A percentile compares a stretch with the other conserved stretches of the same genome.
phyloP scores from a whole-genome alignment of 164 flowering plant genomes.

The Magnolia officinalis region DNA sequence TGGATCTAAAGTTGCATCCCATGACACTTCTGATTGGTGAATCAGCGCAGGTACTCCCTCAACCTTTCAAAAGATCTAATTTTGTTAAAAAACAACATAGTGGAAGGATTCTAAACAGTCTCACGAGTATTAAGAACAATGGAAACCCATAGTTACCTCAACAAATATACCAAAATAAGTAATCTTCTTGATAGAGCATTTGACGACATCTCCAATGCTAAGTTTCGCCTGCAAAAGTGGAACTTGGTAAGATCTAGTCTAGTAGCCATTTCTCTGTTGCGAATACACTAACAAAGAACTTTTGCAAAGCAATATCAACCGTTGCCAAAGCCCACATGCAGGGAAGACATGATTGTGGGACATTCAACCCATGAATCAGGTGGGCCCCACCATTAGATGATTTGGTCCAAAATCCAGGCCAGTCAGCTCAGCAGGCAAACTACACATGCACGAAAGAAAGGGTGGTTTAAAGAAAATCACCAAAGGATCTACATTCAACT shows the following conservation, averaged over 20 bases:
- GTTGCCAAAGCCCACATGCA: too few relatives aligned
- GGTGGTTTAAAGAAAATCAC: neutral
- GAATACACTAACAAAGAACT: neutral
- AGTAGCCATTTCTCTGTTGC: neutral
- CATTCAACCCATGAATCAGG: neutral
- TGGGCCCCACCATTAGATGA: neutral
- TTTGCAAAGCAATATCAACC: neutral
- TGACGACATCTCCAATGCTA: slow-evolving; percentile 78
- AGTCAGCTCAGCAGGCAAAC: neutral
- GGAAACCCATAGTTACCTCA: slow-evolving; percentile 47
- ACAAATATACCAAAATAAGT: slow-evolving; percentile 90
- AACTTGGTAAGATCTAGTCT: slow-evolving; percentile 1
- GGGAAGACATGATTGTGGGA: too few relatives aligned
- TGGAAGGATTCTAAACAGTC: neutral
- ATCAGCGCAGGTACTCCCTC: slow-evolving; percentile 93
- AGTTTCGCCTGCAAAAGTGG: slow-evolving; percentile 64
- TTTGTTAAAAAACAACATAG: slow-evolving; percentile 2
- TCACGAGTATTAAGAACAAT: neutral
- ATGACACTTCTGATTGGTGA: slow-evolving; percentile 91
- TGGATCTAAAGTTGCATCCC: slow-evolving; percentile 89
- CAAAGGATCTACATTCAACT: neutral
- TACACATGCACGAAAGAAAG: neutral
- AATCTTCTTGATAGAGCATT: slow-evolving; percentile 74
- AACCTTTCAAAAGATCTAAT: slow-evolving; percentile 42
- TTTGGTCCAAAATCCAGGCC: neutral